These are phyloP conservation scores for Stephanodiscus triporus DNA, from an alignment of 108 stramenopile genomes.

Conservation along the genomic window DNA sequence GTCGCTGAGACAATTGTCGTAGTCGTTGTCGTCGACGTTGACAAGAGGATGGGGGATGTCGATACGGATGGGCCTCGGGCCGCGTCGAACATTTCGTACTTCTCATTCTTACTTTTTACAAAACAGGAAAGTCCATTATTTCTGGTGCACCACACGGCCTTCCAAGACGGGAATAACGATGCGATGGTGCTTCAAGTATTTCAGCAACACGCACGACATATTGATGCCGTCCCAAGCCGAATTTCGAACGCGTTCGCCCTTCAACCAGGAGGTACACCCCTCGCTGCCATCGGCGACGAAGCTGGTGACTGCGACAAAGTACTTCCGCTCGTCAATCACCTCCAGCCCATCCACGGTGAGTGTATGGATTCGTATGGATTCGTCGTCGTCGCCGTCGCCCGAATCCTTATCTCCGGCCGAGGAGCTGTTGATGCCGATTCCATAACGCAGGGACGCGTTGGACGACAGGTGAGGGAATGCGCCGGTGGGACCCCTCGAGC, in stretches of 20 bases:
- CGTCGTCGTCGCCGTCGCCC: neutral
- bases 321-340: constrained; percentile 23
- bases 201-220: constrained; percentile 39
- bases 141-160: constrained; percentile 18
- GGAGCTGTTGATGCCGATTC: neutral
- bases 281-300: constrained; percentile 48
- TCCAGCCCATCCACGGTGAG: constrained; percentile 35
- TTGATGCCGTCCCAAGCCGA: constrained; percentile 20
- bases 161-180: constrained; percentile 21
- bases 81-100: no score
- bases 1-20: constrained; percentile 53
- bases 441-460: constrained; percentile 29
- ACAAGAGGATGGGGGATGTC: constrained; percentile 77
- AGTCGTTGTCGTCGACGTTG: constrained; percentile 32
- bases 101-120: no score
- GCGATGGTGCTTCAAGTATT: constrained; percentile 27
- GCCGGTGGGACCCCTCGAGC: constrained; percentile 43
- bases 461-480: constrained; percentile 47
- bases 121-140: no score
- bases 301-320: constrained; percentile 36
- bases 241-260: constrained; percentile 14
- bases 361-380: constrained; percentile 19
- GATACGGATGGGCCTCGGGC: constrained; percentile 70
- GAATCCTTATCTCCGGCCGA: neutral
- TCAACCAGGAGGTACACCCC: constrained; percentile 40